A percentile compares a stretch with the other conserved stretches of the same genome.
These are phyloP conservation scores for Panaeolus cyanescens DNA, from an alignment of 768 basidiomycete genomes.

Conservation along the genomic window DNA sequence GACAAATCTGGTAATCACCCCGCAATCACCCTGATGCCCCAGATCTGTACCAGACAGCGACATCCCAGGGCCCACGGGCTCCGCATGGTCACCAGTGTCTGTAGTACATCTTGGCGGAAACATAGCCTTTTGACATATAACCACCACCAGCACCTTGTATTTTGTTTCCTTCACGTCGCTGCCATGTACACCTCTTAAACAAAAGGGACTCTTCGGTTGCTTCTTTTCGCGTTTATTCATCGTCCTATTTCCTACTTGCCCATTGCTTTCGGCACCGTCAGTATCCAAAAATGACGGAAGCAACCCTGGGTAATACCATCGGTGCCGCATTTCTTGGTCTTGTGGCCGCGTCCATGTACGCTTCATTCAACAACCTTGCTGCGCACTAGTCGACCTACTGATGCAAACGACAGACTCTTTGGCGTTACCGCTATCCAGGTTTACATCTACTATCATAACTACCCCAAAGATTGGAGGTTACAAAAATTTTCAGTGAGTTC, in stretches of 20 bases:
- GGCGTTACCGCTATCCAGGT: slow-evolving; percentile 8
- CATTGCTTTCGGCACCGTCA: not conserved
- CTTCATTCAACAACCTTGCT: not conserved
- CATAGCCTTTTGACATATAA: slow-evolving; percentile 1
- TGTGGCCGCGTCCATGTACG: slow-evolving; percentile 10
- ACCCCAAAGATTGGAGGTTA: slow-evolving; percentile 10
- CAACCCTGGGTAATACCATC: slow-evolving; percentile 6
- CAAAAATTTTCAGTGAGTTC: slow-evolving; percentile 10
- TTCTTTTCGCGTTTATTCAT: too few species aligned
- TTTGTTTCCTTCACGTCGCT: not conserved
- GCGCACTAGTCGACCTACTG: too few species aligned
- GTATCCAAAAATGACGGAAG: not conserved
- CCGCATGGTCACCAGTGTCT: not conserved
- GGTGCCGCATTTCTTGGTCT: slow-evolving; percentile 10
- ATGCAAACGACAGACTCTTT: slow-evolving; percentile 6
- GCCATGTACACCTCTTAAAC: not conserved
- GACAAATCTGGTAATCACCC: not conserved
- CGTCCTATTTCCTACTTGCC: too few species aligned
- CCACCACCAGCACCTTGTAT: not conserved
- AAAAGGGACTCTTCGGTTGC: too few species aligned
- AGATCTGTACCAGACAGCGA: not conserved
- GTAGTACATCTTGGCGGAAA: not conserved
- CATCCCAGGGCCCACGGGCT: not conserved
- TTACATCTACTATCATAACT: slow-evolving; percentile 11
- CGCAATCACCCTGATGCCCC: not conserved